Percentiles rank a stretch among this genome's conserved stretches.
Conservation (phyloP, 2,329 filamentous ascomycete species). For the Xylaria sp. region DNA sequence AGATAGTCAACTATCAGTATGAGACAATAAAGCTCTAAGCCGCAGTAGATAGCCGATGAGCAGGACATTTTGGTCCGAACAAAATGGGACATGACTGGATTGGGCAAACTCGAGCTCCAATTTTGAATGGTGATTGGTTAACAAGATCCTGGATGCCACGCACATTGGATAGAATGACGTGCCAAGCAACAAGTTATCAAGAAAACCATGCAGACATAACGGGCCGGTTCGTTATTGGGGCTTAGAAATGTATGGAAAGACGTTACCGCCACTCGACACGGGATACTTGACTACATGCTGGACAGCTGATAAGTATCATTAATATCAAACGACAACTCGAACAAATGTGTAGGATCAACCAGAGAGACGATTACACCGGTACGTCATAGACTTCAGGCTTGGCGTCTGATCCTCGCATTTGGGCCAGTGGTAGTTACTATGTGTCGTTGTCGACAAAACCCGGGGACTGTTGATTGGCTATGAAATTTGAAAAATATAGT, state of each 20-base stretch:
- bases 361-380: background rate
- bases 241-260: background rate
- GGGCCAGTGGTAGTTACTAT: background rate
- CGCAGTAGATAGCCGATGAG: background rate
- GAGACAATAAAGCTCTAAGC: background rate
- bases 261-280: background rate
- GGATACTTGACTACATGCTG: background rate
- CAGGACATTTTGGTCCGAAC: slow-evolving; percentile 30
- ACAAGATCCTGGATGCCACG: slow-evolving; percentile 1
- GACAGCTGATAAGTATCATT: background rate
- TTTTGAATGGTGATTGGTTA: slow-evolving; percentile 18
- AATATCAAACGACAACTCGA: background rate
- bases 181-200: background rate
- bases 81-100: slow-evolving; percentile 25
- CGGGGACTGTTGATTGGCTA: background rate
- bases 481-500: background rate
- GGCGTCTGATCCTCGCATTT: background rate
- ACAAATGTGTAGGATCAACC: background rate
- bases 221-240: background rate
- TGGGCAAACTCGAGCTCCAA: slow-evolving; percentile 17
- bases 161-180: background rate
- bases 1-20: no score
- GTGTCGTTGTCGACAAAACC: background rate
- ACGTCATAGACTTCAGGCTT: slow-evolving; percentile 21
- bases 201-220: background rate